Conservation (phyloP, 2,329 filamentous ascomycete species). For the Paecilomyces fulvus region DNA sequence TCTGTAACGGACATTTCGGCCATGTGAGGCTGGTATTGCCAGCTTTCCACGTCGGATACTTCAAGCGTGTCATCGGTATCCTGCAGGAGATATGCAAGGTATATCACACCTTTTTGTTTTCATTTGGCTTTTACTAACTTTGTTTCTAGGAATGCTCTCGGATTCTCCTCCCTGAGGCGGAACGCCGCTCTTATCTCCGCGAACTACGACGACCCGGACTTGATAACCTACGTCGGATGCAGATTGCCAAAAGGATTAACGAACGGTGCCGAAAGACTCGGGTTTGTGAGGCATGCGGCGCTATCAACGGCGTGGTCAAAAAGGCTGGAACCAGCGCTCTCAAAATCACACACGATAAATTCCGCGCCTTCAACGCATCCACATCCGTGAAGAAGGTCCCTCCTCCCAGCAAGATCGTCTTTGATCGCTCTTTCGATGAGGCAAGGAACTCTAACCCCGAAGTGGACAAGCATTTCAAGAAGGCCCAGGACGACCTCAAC, state of each 20-base stretch:
- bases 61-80: constrained; percentile 86
- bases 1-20: constrained; percentile 92
- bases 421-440: constrained; percentile 75
- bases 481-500: constrained; percentile 90
- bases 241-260: constrained; percentile 79
- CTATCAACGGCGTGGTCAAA: constrained; percentile 82
- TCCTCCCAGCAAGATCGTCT: constrained; percentile 71
- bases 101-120: constrained; percentile 7
- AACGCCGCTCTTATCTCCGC: constrained; percentile 68
- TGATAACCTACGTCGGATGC: constrained; percentile 77
- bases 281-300: constrained; percentile 68
- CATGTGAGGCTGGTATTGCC: constrained; percentile 85
- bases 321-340: constrained; percentile 75
- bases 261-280: constrained; percentile 84
- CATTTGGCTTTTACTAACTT: not conserved
- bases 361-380: constrained; percentile 77
- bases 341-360: constrained; percentile 92
- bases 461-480: constrained; percentile 80
- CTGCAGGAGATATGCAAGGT: constrained; percentile 92
- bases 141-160: constrained; percentile 61
- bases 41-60: constrained; percentile 91
- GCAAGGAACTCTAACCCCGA: constrained; percentile 72
- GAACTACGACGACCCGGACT: constrained; percentile 72
- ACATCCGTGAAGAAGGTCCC: constrained; percentile 76
- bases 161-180: constrained; percentile 71